Evolutionary conservation across 441 rosid genomes (phyloP).

Genomic region (Jatropha podagrica): DNA sequence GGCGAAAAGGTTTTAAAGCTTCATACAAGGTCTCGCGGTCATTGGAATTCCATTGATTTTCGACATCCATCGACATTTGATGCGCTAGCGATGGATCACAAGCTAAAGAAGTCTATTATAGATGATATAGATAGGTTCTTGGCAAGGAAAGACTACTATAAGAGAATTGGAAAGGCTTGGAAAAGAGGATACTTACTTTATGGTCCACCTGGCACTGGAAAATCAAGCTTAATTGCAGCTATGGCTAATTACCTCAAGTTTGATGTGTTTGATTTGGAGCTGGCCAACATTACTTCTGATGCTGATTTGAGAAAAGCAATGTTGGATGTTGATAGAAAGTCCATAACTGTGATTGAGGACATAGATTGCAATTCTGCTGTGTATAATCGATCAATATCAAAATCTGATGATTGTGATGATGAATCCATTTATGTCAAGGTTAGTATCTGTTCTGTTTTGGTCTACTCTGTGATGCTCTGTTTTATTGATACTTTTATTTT

Average conservation of each 20-base stretch:
- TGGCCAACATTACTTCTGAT: neutral
- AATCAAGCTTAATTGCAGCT: neutral
- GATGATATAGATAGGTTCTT: conserved; percentile 40
- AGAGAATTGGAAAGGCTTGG: conserved; percentile 29
- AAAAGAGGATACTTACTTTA: neutral
- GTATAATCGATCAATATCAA: neutral
- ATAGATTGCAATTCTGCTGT: neutral
- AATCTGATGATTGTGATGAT: neutral
- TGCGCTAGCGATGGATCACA: conserved; percentile 38
- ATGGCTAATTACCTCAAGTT: conserved; percentile 1
- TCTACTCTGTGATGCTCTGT: neutral
- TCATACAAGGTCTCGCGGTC: neutral
- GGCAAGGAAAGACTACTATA: conserved; percentile 33
- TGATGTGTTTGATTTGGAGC: neutral
- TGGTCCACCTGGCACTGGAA: neutral
- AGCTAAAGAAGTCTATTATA: conserved; percentile 29
- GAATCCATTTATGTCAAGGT: neutral
- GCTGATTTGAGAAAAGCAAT: conserved; percentile 15
- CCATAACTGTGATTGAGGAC: neutral
- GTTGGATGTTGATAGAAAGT: neutral
- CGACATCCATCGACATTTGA: conserved; percentile 42
- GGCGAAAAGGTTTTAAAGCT: neutral
- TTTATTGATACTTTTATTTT: too few species aligned
- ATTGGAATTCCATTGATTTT: conserved; percentile 10
- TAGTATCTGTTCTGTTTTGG: neutral